These are phyloP conservation scores for Venturia oleaginea DNA, from an alignment of 2,329 filamentous ascomycete species.

Conservation along the genomic window DNA sequence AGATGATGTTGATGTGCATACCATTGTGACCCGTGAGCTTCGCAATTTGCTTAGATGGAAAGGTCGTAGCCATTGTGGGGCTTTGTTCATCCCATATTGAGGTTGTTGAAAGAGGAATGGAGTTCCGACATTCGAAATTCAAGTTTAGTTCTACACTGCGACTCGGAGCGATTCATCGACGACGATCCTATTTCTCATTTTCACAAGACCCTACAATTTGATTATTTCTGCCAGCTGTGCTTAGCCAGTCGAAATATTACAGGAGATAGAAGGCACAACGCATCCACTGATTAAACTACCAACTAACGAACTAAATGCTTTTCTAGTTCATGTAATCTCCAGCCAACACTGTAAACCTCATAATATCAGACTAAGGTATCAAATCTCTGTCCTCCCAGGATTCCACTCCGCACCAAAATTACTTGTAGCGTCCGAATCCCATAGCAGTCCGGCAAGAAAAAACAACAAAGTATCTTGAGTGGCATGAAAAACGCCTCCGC, in stretches of 20 bases:
- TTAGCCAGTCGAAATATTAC: no score
- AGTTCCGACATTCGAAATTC: not conserved
- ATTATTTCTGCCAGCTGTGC: no score
- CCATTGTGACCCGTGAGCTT: constrained; percentile 14
- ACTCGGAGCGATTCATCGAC: not conserved
- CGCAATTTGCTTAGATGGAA: constrained; percentile 7
- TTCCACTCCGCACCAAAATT: constrained; percentile 5
- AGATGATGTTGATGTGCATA: not conserved
- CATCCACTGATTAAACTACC: not conserved
- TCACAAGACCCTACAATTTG: no score
- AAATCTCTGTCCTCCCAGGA: not conserved
- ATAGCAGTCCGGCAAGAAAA: not conserved
- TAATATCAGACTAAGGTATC: not conserved
- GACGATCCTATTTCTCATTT: not conserved
- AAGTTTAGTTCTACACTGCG: not conserved
- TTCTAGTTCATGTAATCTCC: not conserved
- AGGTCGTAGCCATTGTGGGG: not conserved
- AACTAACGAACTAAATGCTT: not conserved
- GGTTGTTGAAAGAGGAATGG: not conserved
- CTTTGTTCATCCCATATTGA: not conserved
- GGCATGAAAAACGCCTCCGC: constrained; percentile 1
- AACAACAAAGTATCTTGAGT: not conserved
- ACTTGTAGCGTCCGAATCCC: not conserved
- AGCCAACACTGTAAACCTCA: not conserved
- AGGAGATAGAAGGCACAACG: not conserved